Percentiles rank a stretch among this genome's conserved stretches.
Evolutionary conservation across 192 early-diverging fungal genomes (phyloP).

Genomic region (Linnemannia schmuckeri): DNA sequence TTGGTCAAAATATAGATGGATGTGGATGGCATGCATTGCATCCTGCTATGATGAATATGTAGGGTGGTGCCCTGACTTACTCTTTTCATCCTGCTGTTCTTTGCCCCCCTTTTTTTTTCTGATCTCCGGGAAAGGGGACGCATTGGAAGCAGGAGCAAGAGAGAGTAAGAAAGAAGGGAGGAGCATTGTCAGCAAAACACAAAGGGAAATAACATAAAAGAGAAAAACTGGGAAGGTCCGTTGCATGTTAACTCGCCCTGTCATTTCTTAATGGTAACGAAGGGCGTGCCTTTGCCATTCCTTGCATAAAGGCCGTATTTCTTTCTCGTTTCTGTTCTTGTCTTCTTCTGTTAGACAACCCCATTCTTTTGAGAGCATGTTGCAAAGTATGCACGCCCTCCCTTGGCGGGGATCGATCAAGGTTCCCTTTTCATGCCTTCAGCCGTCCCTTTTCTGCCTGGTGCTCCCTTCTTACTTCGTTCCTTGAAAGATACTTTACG

Average conservation of each 20-base stretch:
- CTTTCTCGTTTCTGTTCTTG: not conserved
- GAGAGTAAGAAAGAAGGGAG: not conserved
- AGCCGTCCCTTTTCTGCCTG: too few relatives aligned
- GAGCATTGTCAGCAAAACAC: not conserved
- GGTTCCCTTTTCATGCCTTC: not conserved
- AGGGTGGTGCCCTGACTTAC: not conserved
- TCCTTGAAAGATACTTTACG: too few relatives aligned
- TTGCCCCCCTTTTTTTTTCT: not conserved
- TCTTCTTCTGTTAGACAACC: not conserved
- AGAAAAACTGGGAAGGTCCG: too few relatives aligned
- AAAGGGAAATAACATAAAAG: not conserved
- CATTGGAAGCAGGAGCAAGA: not conserved
- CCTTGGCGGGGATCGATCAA: not conserved
- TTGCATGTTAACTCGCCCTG: too few relatives aligned
- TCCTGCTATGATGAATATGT: too few relatives aligned
- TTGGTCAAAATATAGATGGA: too few relatives aligned
- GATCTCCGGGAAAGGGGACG: not conserved
- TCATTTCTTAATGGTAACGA: too few relatives aligned
- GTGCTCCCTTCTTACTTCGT: too few relatives aligned
- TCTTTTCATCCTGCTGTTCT: not conserved
- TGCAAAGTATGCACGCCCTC: slow-evolving; percentile 4
- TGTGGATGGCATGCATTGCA: too few relatives aligned
- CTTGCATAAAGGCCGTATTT: not conserved
- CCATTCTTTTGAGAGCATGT: slow-evolving; percentile 8
- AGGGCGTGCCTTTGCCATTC: too few relatives aligned